phyloP scores from a whole-genome alignment of 2,329 filamentous ascomycete genomes.

The Cladobotryum mycophilum region DNA sequence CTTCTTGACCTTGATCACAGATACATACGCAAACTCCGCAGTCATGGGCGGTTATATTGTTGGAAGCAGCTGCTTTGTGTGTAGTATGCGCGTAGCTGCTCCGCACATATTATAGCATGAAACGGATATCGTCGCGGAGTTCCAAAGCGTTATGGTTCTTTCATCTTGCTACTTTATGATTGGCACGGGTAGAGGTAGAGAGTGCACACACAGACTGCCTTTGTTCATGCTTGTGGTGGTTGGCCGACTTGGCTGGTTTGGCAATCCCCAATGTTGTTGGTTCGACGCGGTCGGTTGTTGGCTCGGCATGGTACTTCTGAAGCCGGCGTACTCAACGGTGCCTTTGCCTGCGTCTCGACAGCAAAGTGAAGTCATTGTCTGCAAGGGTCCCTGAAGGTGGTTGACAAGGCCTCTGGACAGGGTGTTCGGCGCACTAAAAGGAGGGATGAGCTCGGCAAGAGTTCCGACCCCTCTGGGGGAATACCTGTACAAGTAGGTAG shows the following conservation, averaged over 20 bases:
- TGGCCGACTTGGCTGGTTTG: no score
- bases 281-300: not conserved
- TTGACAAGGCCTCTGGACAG: conserved; percentile 5
- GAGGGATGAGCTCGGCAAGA: conserved; percentile 12
- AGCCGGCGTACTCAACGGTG: conserved; percentile 1
- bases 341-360: not conserved
- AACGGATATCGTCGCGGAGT: not conserved
- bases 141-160: not conserved
- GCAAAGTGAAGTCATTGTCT: conserved; percentile 2
- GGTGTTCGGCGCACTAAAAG: conserved; percentile 13
- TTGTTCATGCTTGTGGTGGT: not conserved
- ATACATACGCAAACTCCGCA: no score
- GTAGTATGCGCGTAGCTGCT: no score
- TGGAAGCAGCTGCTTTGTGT: no score
- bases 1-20: no score
- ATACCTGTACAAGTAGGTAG: no score
- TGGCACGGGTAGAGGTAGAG: not conserved
- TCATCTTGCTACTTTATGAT: not conserved
- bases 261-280: no score
- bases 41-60: no score
- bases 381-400: conserved; percentile 1
- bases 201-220: not conserved
- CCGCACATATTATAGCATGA: no score
- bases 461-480: conserved; percentile 11
- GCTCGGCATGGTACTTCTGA: not conserved